A percentile compares a stretch with the other conserved stretches of the same genome.
Conservation (phyloP, 2,329 filamentous ascomycete genomes). For the Onygenales sp. region DNA sequence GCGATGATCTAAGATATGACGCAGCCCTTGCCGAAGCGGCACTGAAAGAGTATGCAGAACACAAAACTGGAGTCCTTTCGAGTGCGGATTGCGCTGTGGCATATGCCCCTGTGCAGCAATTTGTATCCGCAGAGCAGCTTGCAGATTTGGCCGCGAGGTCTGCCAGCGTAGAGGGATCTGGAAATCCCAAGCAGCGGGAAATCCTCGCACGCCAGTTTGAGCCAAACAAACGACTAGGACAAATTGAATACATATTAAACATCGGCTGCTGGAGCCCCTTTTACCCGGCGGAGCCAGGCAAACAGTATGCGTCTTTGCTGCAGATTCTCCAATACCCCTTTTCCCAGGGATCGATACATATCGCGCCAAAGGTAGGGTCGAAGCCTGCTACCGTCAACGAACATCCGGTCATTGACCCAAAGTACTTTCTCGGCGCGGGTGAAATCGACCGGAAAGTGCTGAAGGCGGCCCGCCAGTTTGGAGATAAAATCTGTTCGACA, state of each 20-base stretch:
- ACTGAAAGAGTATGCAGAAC: neutral
- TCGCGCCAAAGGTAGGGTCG: slow-evolving; percentile 16
- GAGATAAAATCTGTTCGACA: slow-evolving; percentile 29
- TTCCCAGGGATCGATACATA: slow-evolving; percentile 40
- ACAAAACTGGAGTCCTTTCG: neutral
- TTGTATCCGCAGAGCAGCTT: neutral
- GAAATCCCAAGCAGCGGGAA: neutral
- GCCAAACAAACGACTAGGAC: neutral
- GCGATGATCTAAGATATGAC: neutral
- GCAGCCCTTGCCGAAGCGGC: neutral
- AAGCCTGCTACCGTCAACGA: slow-evolving; percentile 13
- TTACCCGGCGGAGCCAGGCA: slow-evolving; percentile 25
- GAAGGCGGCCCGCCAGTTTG: slow-evolving; percentile 32
- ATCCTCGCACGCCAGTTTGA: neutral
- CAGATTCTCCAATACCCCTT: slow-evolving; percentile 46
- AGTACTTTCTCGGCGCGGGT: slow-evolving; percentile 38
- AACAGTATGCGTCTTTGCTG: slow-evolving; percentile 41
- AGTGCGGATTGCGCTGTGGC: neutral
- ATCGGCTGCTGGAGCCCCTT: slow-evolving; percentile 37
- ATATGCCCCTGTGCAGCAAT: neutral
- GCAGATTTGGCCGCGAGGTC: neutral
- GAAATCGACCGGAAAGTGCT: slow-evolving; percentile 36
- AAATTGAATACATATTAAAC: neutral
- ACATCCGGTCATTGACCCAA: slow-evolving; percentile 33
- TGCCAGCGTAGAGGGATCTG: neutral